phyloP scores from a whole-genome alignment of 805 yeast species.

The Myxozyma monticola region DNA sequence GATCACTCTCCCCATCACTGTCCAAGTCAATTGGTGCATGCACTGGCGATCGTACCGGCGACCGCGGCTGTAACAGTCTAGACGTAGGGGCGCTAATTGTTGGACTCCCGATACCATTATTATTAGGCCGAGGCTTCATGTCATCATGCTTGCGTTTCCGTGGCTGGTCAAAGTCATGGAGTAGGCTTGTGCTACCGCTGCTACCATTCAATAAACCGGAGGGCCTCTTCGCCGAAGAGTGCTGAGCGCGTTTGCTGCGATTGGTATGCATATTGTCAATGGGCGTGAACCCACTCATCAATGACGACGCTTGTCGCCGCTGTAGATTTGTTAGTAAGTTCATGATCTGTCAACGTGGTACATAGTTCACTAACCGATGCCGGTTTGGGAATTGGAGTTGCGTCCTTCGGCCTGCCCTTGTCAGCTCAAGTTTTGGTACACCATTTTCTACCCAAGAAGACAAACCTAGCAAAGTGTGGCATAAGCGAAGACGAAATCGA shows the following conservation, averaged over 20 bases:
- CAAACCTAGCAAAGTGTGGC: no score
- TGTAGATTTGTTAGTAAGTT: background rate
- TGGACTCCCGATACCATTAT: background rate
- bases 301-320: background rate
- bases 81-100: background rate
- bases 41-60: no score
- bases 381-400: no score
- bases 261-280: constrained; percentile 2
- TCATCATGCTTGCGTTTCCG: constrained; percentile 14
- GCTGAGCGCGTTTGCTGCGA: background rate
- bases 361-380: no score
- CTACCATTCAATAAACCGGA: background rate
- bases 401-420: no score
- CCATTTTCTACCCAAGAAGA: no score
- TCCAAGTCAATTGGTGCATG: constrained; percentile 5
- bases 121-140: constrained; percentile 6
- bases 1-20: constrained; percentile 10
- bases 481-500: no score
- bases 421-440: no score
- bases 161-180: constrained; percentile 1
- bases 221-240: background rate
- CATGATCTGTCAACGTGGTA: no score
- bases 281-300: constrained; percentile 1
- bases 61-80: no score
- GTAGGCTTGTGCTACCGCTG: background rate